A percentile compares a stretch with the other conserved stretches of the same genome.
These are phyloP conservation scores for Aspergillus bombycis DNA, from an alignment of 2,329 filamentous ascomycete genomes.

Conservation along the genomic window DNA sequence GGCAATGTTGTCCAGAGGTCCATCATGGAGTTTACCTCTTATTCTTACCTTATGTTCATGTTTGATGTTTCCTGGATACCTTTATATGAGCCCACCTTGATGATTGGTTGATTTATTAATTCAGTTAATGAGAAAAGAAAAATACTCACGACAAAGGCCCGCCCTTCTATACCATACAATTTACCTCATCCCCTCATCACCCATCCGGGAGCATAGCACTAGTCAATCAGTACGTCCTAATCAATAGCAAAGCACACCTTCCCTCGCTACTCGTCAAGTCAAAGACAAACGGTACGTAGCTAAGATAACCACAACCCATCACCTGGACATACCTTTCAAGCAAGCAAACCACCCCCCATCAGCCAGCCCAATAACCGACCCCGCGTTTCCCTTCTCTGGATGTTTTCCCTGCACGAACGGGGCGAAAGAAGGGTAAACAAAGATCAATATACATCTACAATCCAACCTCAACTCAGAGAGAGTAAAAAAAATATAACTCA, in stretches of 20 bases:
- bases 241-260: not conserved
- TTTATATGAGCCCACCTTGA: conserved; percentile 15
- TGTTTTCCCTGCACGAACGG: no score
- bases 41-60: conserved; percentile 7
- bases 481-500: not conserved
- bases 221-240: not conserved
- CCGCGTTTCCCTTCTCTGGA: not conserved
- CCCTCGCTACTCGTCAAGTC: no score
- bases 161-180: not conserved
- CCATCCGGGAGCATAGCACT: not conserved
- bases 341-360: no score
- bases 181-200: not conserved
- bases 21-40: conserved; percentile 9
- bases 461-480: not conserved
- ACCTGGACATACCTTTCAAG: not conserved
- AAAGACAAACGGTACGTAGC: not conserved
- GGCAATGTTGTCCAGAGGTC: conserved; percentile 1
- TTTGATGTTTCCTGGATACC: conserved; percentile 19
- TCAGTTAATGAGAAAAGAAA: conserved; percentile 9
- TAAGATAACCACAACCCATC: not conserved
- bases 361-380: not conserved
- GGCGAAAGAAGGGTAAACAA: no score
- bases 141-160: not conserved
- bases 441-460: not conserved
- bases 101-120: conserved; percentile 14